Evolutionary conservation across 176 grass and related monocot species (phyloP), one percentile per base, ranked within the genome.

Genomic region (Eragrostis curvula): DNA sequence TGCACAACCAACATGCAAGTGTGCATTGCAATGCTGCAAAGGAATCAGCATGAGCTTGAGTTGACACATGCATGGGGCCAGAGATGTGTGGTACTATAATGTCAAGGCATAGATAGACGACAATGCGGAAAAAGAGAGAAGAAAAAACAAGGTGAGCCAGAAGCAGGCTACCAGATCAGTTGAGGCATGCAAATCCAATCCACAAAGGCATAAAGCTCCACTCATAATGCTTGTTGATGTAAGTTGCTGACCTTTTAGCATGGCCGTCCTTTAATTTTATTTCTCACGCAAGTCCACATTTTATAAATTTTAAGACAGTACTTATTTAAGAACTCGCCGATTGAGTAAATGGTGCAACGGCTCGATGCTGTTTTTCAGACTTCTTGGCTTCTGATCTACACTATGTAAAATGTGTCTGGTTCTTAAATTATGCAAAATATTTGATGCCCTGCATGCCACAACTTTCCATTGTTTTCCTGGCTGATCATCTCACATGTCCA

Each of bases 21-120:
- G 12, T 36, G 32, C 32, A 36, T 36, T 51, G 49, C 49, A 51
- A 51, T 13, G 14, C 49, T 17, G 16, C 49, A 51, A 51, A 51
- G 49, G 49, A 51, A 51, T 12, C 46, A 12, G 5, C 46, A 74
- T 32, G 29, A 20, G 77, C 60, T 92, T 83, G 93, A 96, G 88
- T 93, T 84, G 84, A 85, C 74, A 87, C 81, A 77, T 80, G 85
- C 81, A 77, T 80, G 85, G 86, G 86, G 44, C 79, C 78, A 58
- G 81, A 45, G 21, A 76, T 60, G 83, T 70, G 44, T 74, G 78
- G 45, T 91, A 39, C 80, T 84, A 87, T 88, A 78, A 80, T 88
- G 78, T 5, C 73, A 67, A 68, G 30, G 32, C 4, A 70, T 46
- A 2, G n/a, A 43, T 47, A 27, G 25, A 61, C 74, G 57, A 85